Percentiles rank a stretch among this genome's conserved stretches.
phyloP scores from a whole-genome alignment of 1,284 basidiomycete species.

The Boletus smithii region DNA sequence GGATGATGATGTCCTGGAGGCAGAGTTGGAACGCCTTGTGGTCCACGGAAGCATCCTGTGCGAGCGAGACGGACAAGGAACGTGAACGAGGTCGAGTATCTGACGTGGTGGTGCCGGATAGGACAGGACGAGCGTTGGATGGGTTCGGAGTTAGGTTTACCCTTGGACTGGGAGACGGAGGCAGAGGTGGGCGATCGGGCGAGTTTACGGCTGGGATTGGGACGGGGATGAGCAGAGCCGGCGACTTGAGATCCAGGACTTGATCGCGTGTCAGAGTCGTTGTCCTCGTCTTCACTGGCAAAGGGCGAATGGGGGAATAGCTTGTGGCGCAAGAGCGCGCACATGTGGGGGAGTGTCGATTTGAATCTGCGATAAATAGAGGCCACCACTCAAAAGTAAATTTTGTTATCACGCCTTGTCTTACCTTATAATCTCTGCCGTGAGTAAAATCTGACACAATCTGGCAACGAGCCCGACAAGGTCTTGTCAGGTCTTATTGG shows the following conservation, averaged over 20 bases:
- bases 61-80: conserved; percentile 63
- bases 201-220: conserved; percentile 15
- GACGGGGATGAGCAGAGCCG: too few species aligned
- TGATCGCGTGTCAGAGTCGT: conserved; percentile 23
- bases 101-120: conserved; percentile 15
- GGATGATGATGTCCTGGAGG: conserved; percentile 33
- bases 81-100: conserved; percentile 49
- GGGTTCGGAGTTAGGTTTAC: conserved; percentile 5
- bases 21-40: conserved; percentile 41
- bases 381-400: not conserved
- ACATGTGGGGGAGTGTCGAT: conserved; percentile 48
- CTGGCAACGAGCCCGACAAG: not conserved
- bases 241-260: conserved; percentile 10
- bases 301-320: conserved; percentile 62
- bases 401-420: not conserved
- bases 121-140: conserved; percentile 18
- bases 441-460: not conserved
- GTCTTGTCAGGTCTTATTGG: not conserved
- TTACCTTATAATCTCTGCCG: not conserved
- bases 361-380: too few species aligned
- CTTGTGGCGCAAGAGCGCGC: conserved; percentile 59
- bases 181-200: conserved; percentile 14
- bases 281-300: conserved; percentile 46
- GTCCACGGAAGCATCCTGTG: conserved; percentile 48
- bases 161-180: conserved; percentile 17